Percentiles rank a stretch among this genome's conserved stretches.
These are phyloP conservation scores for Chrysoporthe cubensis DNA, from an alignment of 2,329 filamentous ascomycete species.

Conservation along the genomic window DNA sequence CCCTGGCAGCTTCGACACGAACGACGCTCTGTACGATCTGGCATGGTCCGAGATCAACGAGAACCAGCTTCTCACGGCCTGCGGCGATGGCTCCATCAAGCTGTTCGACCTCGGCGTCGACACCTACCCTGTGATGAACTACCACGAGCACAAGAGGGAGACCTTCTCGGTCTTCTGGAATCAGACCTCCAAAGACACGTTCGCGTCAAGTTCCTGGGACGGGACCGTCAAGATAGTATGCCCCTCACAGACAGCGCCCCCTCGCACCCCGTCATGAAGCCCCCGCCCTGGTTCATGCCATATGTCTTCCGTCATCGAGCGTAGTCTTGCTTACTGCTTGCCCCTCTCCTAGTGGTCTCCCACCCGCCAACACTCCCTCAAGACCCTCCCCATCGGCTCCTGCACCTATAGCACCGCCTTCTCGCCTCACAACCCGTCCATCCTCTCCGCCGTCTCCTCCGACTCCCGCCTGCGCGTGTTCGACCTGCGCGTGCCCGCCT, in stretches of 20 bases:
- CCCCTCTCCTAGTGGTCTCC: constrained; percentile 74
- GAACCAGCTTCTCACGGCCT: constrained; percentile 87
- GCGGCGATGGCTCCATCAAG: constrained; percentile 92
- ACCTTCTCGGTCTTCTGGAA: constrained; percentile 95
- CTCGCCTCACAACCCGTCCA: constrained; percentile 81
- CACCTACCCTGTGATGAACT: constrained; percentile 87
- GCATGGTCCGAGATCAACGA: constrained; percentile 97
- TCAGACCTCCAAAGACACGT: constrained; percentile 85
- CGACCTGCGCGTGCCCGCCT: constrained; percentile 85
- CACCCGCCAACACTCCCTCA: constrained; percentile 71
- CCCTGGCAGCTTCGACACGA: constrained; percentile 79
- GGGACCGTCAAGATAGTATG: constrained; percentile 86
- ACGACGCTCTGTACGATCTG: constrained; percentile 94
- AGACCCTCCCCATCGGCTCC: constrained; percentile 86
- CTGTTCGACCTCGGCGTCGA: constrained; percentile 84
- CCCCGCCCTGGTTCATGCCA: not conserved
- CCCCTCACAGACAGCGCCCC: not conserved
- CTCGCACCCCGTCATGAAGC: not conserved
- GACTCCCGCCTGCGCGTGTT: constrained; percentile 91
- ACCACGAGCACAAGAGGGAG: constrained; percentile 91
- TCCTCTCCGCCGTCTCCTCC: constrained; percentile 85
- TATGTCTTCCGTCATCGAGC: not conserved
- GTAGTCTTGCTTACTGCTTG: not conserved
- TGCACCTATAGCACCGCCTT: constrained; percentile 96
- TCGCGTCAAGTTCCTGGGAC: constrained; percentile 93